Evolutionary conservation across 345 rosid species (phyloP), one percentile per base, ranked within the genome.

Genomic region (Noccaea bulbosa): DNA sequence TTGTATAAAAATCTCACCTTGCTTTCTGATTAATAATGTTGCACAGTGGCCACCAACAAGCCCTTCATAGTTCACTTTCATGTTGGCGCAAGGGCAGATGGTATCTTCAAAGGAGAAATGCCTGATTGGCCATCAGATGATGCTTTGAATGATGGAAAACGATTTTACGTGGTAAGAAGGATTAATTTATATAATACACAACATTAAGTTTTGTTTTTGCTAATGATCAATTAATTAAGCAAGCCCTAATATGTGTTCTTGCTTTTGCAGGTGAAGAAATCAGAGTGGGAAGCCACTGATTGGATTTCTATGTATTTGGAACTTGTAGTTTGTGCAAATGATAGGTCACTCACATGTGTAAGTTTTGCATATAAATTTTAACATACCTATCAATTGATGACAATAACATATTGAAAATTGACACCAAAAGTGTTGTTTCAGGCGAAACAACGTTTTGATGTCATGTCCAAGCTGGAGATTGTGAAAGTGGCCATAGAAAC

Each of bases 91-190:
- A 0, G 0, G 4, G 38, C 11, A 0, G 2, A 20, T 12, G 49
- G 11, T 15, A 17, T 10, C 32, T 62, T 46, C 67, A 11, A 3
- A 10, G 63, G 63, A 17, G 24, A 8, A 33, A 55, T 68, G 45
- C 63, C 63, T 17, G 54, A 44, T 33, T 68, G 72, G 54, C 72
- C 63, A 0, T 55, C 54, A 11, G 24, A 55, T 20, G 45, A 55
- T 34, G 35, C 34, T 68, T 55, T 68, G 3, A 33, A 44, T 8
- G 54, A 68, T 34, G 8, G 1, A 54, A 67, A 44, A 3, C 63
- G 54, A 2, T 55, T 67, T 44, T 67, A 67, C 37, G 0, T 33
- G 32, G 71, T 53, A 53, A 10, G 51, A 2, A 53, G 6, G 51
- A 2, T 39, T 14, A 8, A 11, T 44, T 12, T 3, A 27, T 27